These are phyloP conservation scores for Podospora anserina DNA, from an alignment of 495 filamentous ascomycete genomes.

Conservation along the genomic window DNA sequence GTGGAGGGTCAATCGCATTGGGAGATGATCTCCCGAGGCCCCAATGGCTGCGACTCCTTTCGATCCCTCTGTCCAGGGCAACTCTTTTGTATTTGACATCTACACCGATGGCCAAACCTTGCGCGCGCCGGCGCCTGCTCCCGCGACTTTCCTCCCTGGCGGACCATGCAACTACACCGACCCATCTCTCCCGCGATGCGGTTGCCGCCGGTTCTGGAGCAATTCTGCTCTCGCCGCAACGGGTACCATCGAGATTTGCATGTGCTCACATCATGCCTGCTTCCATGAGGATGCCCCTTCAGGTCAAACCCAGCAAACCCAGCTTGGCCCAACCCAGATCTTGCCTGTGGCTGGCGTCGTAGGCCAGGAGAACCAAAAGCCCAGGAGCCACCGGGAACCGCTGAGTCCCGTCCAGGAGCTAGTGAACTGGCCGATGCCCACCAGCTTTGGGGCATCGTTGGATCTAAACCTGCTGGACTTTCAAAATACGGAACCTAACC, in stretches of 20 bases:
- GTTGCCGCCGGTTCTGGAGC: slow-evolving; percentile 66
- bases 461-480: slow-evolving; percentile 35
- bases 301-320: slow-evolving; percentile 26
- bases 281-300: slow-evolving; percentile 55
- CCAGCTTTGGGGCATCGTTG: slow-evolving; percentile 31
- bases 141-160: slow-evolving; percentile 41
- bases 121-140: slow-evolving; percentile 1
- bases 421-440: slow-evolving; percentile 33
- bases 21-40: slow-evolving; percentile 32
- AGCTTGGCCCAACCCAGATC: slow-evolving; percentile 16
- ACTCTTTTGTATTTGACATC: slow-evolving; percentile 47
- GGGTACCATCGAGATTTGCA: slow-evolving; percentile 54
- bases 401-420: slow-evolving; percentile 46
- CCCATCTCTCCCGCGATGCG: slow-evolving; percentile 52
- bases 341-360: slow-evolving; percentile 19
- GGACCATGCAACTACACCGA: slow-evolving; percentile 65
- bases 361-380: slow-evolving; percentile 48
- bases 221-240: slow-evolving; percentile 27
- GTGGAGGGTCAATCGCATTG: slow-evolving; percentile 16
- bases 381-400: slow-evolving; percentile 39
- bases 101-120: slow-evolving; percentile 42
- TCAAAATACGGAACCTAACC: slow-evolving; percentile 24
- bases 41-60: slow-evolving; percentile 51
- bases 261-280: slow-evolving; percentile 71
- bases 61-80: slow-evolving; percentile 38